These are phyloP conservation scores for Acidiella bohemica DNA, from an alignment of 495 filamentous ascomycete species.

Conservation along the genomic window DNA sequence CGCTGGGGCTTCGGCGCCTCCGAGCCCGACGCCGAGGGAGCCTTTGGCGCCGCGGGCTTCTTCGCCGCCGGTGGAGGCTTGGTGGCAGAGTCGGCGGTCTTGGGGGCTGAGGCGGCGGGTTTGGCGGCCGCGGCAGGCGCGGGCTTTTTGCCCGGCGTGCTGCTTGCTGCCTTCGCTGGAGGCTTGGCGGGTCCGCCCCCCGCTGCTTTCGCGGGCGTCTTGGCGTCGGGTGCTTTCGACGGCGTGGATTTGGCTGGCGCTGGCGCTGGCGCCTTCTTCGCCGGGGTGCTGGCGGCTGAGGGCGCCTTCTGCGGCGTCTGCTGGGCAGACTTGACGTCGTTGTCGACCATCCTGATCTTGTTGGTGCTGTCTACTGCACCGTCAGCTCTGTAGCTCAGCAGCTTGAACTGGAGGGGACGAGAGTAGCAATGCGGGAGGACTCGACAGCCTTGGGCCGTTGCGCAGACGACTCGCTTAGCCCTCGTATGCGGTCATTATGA, in stretches of 20 bases:
- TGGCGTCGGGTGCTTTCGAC: conserved; percentile 1
- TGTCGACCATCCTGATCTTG: conserved; percentile 19
- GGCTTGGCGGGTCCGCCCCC: conserved; percentile 2
- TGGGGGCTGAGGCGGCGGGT: conserved; percentile 4
- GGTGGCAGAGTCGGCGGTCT: background rate
- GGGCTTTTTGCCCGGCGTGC: background rate
- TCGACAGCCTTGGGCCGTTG: no score
- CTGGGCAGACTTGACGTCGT: conserved; percentile 13
- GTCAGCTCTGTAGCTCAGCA: no score
- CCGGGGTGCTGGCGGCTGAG: conserved; percentile 5
- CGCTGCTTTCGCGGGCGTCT: conserved; percentile 4
- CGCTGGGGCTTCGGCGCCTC: background rate
- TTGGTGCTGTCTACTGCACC: conserved; percentile 7
- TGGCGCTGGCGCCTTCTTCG: conserved; percentile 4
- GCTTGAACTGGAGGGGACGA: no score
- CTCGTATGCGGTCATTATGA: no score
- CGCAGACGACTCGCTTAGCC: no score
- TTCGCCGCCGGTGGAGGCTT: background rate
- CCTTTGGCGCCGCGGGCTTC: background rate
- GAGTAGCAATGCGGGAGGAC: no score
- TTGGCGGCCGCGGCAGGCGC: conserved; percentile 3
- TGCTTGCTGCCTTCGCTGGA: conserved; percentile 5
- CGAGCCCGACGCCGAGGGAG: background rate
- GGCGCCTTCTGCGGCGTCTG: conserved; percentile 8
- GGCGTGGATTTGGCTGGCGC: background rate